Percentiles rank a stretch among this genome's conserved stretches.
phyloP scores from a whole-genome alignment of 2,329 filamentous ascomycete genomes.

The Fusarium tuaranense region DNA sequence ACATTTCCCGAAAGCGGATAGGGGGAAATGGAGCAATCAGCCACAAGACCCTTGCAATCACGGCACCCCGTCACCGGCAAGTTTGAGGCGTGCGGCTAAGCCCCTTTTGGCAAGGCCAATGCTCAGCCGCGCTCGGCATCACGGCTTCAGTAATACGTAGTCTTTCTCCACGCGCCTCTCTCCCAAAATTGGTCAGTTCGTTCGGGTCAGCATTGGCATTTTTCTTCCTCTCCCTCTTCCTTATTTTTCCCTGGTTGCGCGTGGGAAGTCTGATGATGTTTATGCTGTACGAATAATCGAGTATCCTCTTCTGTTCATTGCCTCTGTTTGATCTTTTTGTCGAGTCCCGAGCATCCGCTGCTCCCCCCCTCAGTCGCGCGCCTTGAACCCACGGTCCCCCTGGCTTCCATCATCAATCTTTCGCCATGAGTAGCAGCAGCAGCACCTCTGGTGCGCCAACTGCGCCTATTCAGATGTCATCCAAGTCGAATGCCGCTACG shows the following conservation, averaged over 20 bases:
- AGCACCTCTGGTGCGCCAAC: conserved; percentile 52
- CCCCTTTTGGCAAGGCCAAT: conserved; percentile 32
- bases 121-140: conserved; percentile 47
- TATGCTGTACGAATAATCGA: conserved; percentile 34
- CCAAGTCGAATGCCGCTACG: conserved; percentile 64
- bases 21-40: conserved; percentile 28
- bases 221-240: conserved; percentile 1
- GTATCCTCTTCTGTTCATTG: conserved; percentile 13
- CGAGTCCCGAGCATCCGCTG: not conserved
- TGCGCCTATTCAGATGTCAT: conserved; percentile 65
- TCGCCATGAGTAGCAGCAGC: conserved; percentile 57
- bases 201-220: conserved; percentile 32
- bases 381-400: conserved; percentile 10
- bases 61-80: conserved; percentile 16
- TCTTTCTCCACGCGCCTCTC: conserved; percentile 42
- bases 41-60: conserved; percentile 43
- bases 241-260: conserved; percentile 18
- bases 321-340: not conserved
- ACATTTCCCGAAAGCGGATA: conserved; percentile 13
- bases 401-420: conserved; percentile 14
- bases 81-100: conserved; percentile 26
- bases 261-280: conserved; percentile 32
- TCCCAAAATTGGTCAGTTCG: conserved; percentile 42
- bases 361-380: conserved; percentile 1
- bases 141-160: conserved; percentile 45